A percentile compares a stretch with the other conserved stretches of the same genome.
phyloP scores from a whole-genome alignment of 495 filamentous ascomycete species.

The Neurospora sp. region DNA sequence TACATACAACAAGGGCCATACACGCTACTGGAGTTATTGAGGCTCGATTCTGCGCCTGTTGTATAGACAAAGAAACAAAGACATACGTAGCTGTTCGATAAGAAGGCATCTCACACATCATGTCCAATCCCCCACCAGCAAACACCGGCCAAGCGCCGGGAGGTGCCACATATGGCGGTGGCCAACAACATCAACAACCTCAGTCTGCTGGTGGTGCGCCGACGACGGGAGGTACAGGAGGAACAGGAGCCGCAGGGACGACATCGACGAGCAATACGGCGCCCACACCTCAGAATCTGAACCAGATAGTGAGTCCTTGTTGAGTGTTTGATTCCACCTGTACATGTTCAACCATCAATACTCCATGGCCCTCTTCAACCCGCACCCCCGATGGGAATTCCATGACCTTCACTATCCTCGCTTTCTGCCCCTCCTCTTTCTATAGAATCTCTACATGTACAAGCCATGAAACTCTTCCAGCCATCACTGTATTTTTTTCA shows the following conservation, averaged over 20 bases:
- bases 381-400: not conserved
- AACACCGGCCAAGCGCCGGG: slow-evolving; percentile 6
- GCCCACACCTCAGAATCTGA: slow-evolving; percentile 77
- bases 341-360: not conserved
- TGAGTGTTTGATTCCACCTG: slow-evolving; percentile 6
- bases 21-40: not conserved
- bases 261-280: slow-evolving; percentile 33
- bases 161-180: slow-evolving; percentile 8
- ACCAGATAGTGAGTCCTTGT: slow-evolving; percentile 64
- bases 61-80: not conserved
- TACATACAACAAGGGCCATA: not conserved
- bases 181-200: slow-evolving; percentile 6
- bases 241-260: slow-evolving; percentile 9
- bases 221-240: slow-evolving; percentile 12
- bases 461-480: not conserved
- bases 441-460: not conserved
- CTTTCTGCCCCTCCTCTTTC: not conserved
- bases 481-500: not conserved
- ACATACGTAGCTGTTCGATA: not conserved
- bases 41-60: not conserved
- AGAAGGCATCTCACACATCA: not conserved
- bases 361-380: not conserved
- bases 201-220: slow-evolving; percentile 13
- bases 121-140: slow-evolving; percentile 14
- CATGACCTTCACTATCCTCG: not conserved